phyloP scores from a whole-genome alignment of 1,284 basidiomycete genomes.

The Tremellales sp. region DNA sequence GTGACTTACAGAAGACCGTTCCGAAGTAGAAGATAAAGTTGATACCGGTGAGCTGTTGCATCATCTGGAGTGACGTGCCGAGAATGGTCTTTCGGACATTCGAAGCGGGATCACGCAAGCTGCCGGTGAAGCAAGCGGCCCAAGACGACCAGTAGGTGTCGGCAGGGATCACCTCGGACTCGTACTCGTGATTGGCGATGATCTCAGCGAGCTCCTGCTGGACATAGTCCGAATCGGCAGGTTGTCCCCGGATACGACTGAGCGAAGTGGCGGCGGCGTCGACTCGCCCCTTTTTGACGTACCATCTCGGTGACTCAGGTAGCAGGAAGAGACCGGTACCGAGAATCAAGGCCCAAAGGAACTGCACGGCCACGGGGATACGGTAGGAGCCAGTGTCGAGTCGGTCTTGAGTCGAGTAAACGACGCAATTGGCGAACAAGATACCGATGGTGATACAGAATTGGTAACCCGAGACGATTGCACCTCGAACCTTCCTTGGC shows the following conservation, averaged over 20 bases:
- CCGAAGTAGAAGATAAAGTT: slow-evolving; percentile 76
- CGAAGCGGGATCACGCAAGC: slow-evolving; percentile 57
- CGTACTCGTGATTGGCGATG: slow-evolving; percentile 63
- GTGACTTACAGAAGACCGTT: slow-evolving; percentile 48
- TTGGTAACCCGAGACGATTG: slow-evolving; percentile 76
- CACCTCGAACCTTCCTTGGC: slow-evolving; percentile 75
- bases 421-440: slow-evolving; percentile 69
- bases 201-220: slow-evolving; percentile 66
- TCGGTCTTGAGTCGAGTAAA: slow-evolving; percentile 67
- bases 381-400: slow-evolving; percentile 63
- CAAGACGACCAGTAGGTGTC: slow-evolving; percentile 35
- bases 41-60: slow-evolving; percentile 62
- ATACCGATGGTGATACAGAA: slow-evolving; percentile 80
- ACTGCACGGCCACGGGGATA: slow-evolving; percentile 74
- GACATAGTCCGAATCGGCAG: slow-evolving; percentile 56
- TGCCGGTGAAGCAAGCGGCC: slow-evolving; percentile 42
- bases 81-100: slow-evolving; percentile 70
- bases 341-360: slow-evolving; percentile 50
- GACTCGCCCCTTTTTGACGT: slow-evolving; percentile 65
- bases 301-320: slow-evolving; percentile 82
- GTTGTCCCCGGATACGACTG: slow-evolving; percentile 55
- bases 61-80: slow-evolving; percentile 53
- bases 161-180: slow-evolving; percentile 50
- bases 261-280: slow-evolving; percentile 62
- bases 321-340: slow-evolving; percentile 55